Evolutionary conservation across 2,329 filamentous ascomycete species (phyloP), one percentile per base, ranked within the genome.

Genomic region (Cercospora sp.): DNA sequence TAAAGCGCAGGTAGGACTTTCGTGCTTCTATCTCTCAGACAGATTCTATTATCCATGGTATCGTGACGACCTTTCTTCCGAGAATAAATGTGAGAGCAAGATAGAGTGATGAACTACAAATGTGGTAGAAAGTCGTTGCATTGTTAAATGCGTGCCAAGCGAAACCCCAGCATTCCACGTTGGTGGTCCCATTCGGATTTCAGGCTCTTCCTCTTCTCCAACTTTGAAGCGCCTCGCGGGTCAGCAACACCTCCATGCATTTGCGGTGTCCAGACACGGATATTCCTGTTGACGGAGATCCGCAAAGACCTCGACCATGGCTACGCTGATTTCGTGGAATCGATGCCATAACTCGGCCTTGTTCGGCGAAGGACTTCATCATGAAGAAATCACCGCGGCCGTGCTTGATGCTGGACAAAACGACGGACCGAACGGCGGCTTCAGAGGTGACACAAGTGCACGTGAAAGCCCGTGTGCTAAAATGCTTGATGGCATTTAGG

Each of bases 401-500:
- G 55, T 37, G 28, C 28, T n/a, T 16, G 18, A 55, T 3, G 30
- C 55, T 12, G 32, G 6, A 18, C 8, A 16, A 6, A 21, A 59
- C 16, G 16, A 59, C 30, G n/a, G 55, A 32, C 24, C 32, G 28
- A 10, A 28, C 55, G 28, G n/a, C 8, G n/a, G 55, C 55, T 21
- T 59, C 30, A 37, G 26, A 59, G n/a, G n/a, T 59, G 12, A 59
- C 55, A 59, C 55, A 59, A 34, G 28, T 30, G 55, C 55, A n/a
- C 32, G 55, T 59, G 18, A 7, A 59, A 21, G 3, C n/a, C 13
- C 55, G 8, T 59, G 55, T 59, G 18, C 55, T 16, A 58, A n/a
- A 30, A 16, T 58, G 53, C 53, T 51, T 58, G 16, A 59, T 59
- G 28, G 8, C n/a, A 34, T 37, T 37, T 21, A 34, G 28, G 55